A percentile compares a stretch with the other conserved stretches of the same genome.
Evolutionary conservation across 345 rosid species (phyloP).

Genomic region (Cardamine resedifolia): DNA sequence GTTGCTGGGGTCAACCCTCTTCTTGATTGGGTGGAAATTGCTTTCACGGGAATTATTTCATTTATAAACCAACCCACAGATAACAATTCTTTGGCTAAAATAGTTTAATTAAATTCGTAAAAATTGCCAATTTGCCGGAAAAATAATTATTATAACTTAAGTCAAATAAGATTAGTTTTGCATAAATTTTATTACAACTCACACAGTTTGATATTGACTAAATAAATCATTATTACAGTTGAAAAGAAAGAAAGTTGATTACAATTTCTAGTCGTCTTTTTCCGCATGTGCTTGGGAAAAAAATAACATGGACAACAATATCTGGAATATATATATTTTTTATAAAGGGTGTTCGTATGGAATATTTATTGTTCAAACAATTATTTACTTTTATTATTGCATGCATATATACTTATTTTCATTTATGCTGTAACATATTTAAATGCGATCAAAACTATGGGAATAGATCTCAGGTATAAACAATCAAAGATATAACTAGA

Average conservation of each 20-base stretch:
- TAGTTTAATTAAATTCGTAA: background rate
- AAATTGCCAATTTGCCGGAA: background rate
- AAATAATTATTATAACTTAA: background rate
- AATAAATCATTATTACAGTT: background rate
- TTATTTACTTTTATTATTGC: background rate
- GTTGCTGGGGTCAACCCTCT: constrained; percentile 38
- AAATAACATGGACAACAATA: constrained; percentile 21
- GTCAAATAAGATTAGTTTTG: background rate
- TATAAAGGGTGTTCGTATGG: too few species aligned
- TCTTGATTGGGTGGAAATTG: constrained; percentile 36
- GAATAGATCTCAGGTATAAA: background rate
- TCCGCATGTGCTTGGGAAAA: constrained; percentile 23
- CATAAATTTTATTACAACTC: constrained; percentile 1
- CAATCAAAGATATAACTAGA: background rate
- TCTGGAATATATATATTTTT: too few species aligned
- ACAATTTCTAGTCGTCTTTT: background rate
- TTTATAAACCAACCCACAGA: background rate
- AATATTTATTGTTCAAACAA: background rate
- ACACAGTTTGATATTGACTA: constrained; percentile 24
- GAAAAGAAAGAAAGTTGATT: background rate
- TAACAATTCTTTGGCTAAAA: background rate
- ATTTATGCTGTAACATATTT: background rate
- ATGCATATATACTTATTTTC: background rate
- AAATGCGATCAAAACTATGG: background rate
- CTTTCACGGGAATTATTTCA: constrained; percentile 3